These are phyloP conservation scores for Lodderomyces oxycetoniae DNA, from an alignment of 1,139 yeast genomes.

Conservation along the genomic window DNA sequence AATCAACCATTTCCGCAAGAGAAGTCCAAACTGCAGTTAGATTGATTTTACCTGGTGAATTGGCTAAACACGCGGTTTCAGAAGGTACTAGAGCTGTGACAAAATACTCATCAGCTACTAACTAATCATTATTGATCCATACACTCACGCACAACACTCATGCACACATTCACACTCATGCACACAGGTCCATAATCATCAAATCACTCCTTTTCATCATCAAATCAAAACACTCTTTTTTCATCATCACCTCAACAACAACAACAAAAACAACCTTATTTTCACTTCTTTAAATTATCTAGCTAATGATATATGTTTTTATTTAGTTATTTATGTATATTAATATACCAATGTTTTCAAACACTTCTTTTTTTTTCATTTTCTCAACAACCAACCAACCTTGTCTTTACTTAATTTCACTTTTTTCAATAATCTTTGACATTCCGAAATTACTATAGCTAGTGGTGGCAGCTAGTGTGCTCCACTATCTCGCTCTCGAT, in stretches of 20 bases:
- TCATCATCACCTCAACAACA: not conserved
- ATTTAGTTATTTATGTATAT: not conserved
- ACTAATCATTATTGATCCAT: constrained; percentile 20
- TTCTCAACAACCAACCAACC: not conserved
- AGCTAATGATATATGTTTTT: not conserved
- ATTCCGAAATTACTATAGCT: not conserved
- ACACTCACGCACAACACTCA: too few species aligned
- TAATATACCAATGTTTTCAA: too few species aligned
- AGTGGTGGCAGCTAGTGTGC: too few species aligned
- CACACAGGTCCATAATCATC: too few species aligned
- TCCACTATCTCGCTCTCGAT: too few species aligned
- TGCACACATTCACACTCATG: too few species aligned
- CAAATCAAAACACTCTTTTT: too few species aligned
- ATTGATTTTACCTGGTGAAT: constrained; percentile 98
- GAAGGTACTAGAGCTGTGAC: constrained; percentile 99
- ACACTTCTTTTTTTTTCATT: too few species aligned
- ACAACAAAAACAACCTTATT: not conserved
- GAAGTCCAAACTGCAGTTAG: constrained; percentile 99
- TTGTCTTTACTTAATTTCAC: not conserved
- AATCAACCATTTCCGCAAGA: constrained; percentile 97
- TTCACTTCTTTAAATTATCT: not conserved
- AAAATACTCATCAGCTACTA: constrained; percentile 89
- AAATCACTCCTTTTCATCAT: too few species aligned
- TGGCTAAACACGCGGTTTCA: constrained; percentile 98
- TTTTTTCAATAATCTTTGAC: not conserved